phyloP scores from a whole-genome alignment of 805 yeast genomes.

The Candida xyloterini region DNA sequence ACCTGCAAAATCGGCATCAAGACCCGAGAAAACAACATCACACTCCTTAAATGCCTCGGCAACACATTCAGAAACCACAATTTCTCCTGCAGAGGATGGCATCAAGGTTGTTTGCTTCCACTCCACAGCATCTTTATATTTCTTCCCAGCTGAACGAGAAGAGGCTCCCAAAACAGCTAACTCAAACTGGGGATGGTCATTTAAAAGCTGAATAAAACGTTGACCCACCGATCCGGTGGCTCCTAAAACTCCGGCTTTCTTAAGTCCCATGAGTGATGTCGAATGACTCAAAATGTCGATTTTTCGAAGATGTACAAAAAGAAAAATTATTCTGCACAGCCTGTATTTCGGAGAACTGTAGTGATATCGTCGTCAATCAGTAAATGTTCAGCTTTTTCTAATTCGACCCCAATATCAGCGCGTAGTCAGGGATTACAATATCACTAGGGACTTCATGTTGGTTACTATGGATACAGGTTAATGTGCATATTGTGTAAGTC shows the following conservation, averaged over 20 bases:
- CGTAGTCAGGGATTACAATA: no score
- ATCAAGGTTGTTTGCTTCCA: conserved; percentile 92
- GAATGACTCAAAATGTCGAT: neutral
- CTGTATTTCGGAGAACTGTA: no score
- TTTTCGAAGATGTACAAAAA: no score
- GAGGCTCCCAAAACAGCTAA: conserved; percentile 88
- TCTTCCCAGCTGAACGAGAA: conserved; percentile 87
- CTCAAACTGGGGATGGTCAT: conserved; percentile 88
- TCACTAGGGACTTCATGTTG: no score
- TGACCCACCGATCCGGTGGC: conserved; percentile 99
- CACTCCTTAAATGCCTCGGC: conserved; percentile 78
- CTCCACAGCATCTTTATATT: conserved; percentile 77
- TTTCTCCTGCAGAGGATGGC: conserved; percentile 62
- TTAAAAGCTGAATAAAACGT: conserved; percentile 80
- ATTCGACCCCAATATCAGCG: no score
- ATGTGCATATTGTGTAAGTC: neutral
- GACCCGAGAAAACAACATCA: conserved; percentile 91
- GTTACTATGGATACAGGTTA: neutral
- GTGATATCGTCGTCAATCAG: no score
- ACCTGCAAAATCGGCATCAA: conserved; percentile 93
- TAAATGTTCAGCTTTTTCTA: no score
- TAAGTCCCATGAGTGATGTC: conserved; percentile 22
- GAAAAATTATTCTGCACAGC: no score
- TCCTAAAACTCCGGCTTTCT: conserved; percentile 86
- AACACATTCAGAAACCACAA: conserved; percentile 75